Percentiles rank a stretch among this genome's conserved stretches.
Conservation (phyloP, 1,284 basidiomycete genomes). For the Moesziomyces aphidis region DNA sequence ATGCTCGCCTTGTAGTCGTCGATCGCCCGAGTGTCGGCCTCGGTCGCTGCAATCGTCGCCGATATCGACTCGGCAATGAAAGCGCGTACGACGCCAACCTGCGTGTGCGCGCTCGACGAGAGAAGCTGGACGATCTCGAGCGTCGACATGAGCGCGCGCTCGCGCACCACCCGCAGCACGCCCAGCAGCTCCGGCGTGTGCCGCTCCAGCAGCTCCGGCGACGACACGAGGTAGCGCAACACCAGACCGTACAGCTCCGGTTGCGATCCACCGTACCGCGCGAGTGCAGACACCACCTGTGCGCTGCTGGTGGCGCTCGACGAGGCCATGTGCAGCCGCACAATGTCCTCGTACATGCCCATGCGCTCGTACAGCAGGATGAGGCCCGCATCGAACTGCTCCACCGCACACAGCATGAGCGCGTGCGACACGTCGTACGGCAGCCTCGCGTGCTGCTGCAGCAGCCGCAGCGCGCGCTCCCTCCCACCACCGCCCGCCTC, state of each 20-base stretch:
- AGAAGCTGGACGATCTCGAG: constrained; percentile 88
- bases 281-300: constrained; percentile 80
- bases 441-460: constrained; percentile 68
- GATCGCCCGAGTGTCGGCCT: constrained; percentile 83
- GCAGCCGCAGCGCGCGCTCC: constrained; percentile 48
- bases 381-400: constrained; percentile 82
- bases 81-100: constrained; percentile 87
- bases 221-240: constrained; percentile 86
- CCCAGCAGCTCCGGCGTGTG: constrained; percentile 77
- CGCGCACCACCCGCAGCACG: constrained; percentile 81
- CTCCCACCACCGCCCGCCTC: constrained; percentile 11
- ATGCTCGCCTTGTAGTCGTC: constrained; percentile 88
- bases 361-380: constrained; percentile 91
- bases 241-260: constrained; percentile 87
- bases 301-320: constrained; percentile 55
- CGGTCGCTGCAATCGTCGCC: constrained; percentile 79
- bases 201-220: constrained; percentile 73
- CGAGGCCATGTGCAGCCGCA: constrained; percentile 83
- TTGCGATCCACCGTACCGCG: constrained; percentile 78
- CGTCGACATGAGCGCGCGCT: constrained; percentile 84
- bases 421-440: constrained; percentile 93
- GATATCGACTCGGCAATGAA: constrained; percentile 85
- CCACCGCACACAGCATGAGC: constrained; percentile 88
- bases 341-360: constrained; percentile 94
- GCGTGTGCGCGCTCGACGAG: constrained; percentile 79